Evolutionary conservation across 2,329 filamentous ascomycete genomes (phyloP).

Genomic region (Didymella lethalis): DNA sequence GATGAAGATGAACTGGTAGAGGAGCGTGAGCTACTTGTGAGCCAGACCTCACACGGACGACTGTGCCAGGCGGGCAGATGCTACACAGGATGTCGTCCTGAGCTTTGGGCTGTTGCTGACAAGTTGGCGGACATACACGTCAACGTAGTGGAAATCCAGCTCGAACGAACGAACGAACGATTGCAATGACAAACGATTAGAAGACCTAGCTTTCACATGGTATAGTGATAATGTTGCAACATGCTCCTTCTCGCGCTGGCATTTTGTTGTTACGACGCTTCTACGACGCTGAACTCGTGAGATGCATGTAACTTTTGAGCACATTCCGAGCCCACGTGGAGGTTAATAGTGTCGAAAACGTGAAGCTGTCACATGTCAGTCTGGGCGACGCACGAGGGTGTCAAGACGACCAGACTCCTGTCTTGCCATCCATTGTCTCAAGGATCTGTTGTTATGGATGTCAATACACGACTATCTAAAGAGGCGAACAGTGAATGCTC

Average conservation of each 20-base stretch:
- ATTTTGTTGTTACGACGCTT: not conserved
- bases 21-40: not conserved
- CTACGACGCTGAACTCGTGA: not conserved
- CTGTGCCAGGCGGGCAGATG: not conserved
- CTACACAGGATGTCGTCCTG: not conserved
- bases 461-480: not conserved
- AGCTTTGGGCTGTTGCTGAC: not conserved
- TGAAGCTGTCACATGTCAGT: constrained; percentile 1
- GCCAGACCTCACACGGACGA: not conserved
- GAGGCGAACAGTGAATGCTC: constrained; percentile 9
- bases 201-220: not conserved
- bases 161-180: constrained; percentile 1
- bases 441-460: constrained; percentile 1
- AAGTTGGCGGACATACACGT: not conserved
- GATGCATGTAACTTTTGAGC: too few relatives aligned
- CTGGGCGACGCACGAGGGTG: not conserved
- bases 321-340: not conserved
- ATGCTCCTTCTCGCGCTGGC: not conserved
- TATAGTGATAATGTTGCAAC: not conserved
- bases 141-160: not conserved
- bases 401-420: not conserved
- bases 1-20: constrained; percentile 75
- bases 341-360: not conserved
- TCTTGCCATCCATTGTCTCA: not conserved
- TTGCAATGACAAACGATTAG: constrained; percentile 12